Percentiles rank a stretch among this genome's conserved stretches.
These are phyloP conservation scores for Hydnomerulius pinastri DNA, from an alignment of 768 basidiomycete genomes.

Conservation along the genomic window DNA sequence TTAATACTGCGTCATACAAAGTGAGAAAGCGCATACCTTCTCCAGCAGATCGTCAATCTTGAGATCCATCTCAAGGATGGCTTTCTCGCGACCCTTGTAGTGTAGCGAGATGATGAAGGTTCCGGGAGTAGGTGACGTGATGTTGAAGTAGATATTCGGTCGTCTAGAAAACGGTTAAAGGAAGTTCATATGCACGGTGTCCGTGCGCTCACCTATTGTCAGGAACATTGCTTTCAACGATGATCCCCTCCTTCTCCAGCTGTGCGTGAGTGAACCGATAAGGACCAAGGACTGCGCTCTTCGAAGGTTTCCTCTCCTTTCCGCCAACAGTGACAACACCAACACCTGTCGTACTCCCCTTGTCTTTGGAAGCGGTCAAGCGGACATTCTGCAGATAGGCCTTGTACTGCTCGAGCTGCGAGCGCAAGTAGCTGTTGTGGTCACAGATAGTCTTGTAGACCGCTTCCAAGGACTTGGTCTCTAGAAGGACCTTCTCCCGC, in stretches of 20 bases:
- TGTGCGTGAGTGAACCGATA: conserved; percentile 98
- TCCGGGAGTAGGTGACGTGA: conserved; percentile 95
- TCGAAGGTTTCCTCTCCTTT: conserved; percentile 92
- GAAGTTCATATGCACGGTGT: neutral
- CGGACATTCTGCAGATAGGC: conserved; percentile 98
- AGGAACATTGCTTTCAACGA: conserved; percentile 98
- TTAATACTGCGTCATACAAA: conserved; percentile 15
- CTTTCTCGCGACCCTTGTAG: conserved; percentile 98
- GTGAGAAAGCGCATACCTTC: conserved; percentile 60
- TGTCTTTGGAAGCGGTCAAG: conserved; percentile 83
- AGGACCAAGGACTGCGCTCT: conserved; percentile 87
- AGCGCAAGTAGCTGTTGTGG: conserved; percentile 96
- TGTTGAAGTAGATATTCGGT: conserved; percentile 98
- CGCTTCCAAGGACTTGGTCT: conserved; percentile 90
- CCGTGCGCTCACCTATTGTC: conserved; percentile 77
- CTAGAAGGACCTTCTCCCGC: conserved; percentile 90
- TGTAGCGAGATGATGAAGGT: conserved; percentile 99
- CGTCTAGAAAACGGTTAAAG: conserved; percentile 54
- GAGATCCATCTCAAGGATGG: conserved; percentile 98
- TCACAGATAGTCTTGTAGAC: conserved; percentile 99
- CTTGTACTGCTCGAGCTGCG: conserved; percentile 99
- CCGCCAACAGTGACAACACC: conserved; percentile 96
- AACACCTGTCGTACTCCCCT: conserved; percentile 83
- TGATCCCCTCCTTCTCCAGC: conserved; percentile 98
- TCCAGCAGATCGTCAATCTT: conserved; percentile 98